Evolutionary conservation across 2,329 filamentous ascomycete species (phyloP), one percentile per base, ranked within the genome.

Genomic region (Pseudomassariella vexata): DNA sequence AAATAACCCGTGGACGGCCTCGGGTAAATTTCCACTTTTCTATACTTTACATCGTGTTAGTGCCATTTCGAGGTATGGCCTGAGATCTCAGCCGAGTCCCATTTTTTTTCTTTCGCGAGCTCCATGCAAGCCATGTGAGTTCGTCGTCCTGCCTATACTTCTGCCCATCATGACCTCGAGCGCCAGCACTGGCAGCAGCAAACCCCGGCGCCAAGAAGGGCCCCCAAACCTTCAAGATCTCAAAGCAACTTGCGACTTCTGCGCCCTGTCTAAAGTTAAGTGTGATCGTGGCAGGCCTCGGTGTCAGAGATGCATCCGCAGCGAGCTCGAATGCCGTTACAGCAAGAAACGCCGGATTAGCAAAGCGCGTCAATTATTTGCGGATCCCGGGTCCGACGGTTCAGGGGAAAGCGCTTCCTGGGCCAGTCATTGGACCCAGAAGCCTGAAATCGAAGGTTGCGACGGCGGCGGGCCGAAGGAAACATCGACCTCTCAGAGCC

Each of bases 281-380:
- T 24, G 23, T 14, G 23, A 24, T 24, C 23, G 23, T 24, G 23
- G 23, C 11, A 11, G 23, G 15, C 23, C 23, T 9, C 23, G 23
- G 23, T 24, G 23, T 14, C 23, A 24, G 23, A 24, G 15, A 14
- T 24, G 23, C 23, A 24, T 24, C n/a, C 23, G 23, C 23, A 24
- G 23, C 23, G 23, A 24, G 11, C 23, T 24, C 23, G 23, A 24
- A 11, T 24, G 23, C 23, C 23, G 15, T 24, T 24, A 24, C 23
- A 24, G 23, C 23, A 24, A 24, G 23, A 24, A 24, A 14, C 23
- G 23, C n/a, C 23, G 23, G 23, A 24, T 24, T n/a, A 24, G 23
- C 9, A 24, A 24, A 24, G 23, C 23, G 23, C 23, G 23, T 14
- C 23, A 9, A 24, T 14, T 24, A 11, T 24, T 11, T 24, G 23